Conservation (phyloP, 768 basidiomycete genomes). For the Pleurotus platypus region DNA sequence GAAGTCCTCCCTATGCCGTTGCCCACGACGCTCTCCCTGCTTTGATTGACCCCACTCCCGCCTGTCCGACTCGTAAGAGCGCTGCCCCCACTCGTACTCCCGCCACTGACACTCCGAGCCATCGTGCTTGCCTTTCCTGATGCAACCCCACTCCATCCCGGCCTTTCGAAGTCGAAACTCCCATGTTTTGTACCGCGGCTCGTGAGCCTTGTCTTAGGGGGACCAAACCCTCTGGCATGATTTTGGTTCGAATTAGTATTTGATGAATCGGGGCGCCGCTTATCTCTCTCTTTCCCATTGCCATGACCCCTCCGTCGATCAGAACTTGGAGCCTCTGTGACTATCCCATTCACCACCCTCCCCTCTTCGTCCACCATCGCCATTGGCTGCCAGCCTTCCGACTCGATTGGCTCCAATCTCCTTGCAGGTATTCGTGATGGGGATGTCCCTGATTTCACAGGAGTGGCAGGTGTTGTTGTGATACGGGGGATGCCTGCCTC, state of each 20-base stretch:
- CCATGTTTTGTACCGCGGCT: slow-evolving; percentile 57
- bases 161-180: slow-evolving; percentile 76
- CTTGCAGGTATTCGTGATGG: slow-evolving; percentile 12
- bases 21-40: slow-evolving; percentile 7
- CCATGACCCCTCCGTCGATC: not conserved
- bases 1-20: slow-evolving; percentile 5
- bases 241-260: not conserved
- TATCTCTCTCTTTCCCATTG: not conserved
- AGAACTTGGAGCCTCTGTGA: not conserved
- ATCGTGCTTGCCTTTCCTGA: slow-evolving; percentile 38
- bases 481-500: slow-evolving; percentile 21
- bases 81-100: slow-evolving; percentile 26
- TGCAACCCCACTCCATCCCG: slow-evolving; percentile 45
- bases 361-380: slow-evolving; percentile 34
- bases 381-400: slow-evolving; percentile 32
- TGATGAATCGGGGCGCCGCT: slow-evolving; percentile 2
- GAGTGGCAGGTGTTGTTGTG: slow-evolving; percentile 29
- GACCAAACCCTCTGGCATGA: not conserved
- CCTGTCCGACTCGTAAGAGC: slow-evolving; percentile 7
- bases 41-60: slow-evolving; percentile 7
- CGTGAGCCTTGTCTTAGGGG: not conserved
- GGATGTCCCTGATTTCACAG: slow-evolving; percentile 16
- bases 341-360: slow-evolving; percentile 4
- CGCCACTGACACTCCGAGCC: slow-evolving; percentile 25
- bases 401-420: slow-evolving; percentile 32